phyloP scores from a whole-genome alignment of 148 eudicot species.

The Heliamphora exappendiculata region DNA sequence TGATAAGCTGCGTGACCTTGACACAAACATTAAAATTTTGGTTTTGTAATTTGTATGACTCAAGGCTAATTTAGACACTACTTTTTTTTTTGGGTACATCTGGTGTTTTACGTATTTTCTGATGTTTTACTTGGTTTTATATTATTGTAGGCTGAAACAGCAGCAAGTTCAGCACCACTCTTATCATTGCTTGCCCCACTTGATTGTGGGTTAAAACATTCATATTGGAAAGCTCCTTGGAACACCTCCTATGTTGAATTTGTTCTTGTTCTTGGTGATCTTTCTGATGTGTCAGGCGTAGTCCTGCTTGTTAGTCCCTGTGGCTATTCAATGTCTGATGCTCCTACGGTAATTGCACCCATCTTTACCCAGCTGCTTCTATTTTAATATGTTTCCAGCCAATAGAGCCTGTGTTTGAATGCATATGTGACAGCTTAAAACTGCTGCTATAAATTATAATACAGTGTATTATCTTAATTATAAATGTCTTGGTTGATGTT shows the following conservation, averaged over 20 bases:
- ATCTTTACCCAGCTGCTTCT: slow-evolving; percentile 5
- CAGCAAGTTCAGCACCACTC: slow-evolving; percentile 78
- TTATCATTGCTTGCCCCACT: slow-evolving; percentile 79
- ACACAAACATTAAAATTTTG: not conserved
- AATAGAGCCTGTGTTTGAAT: not conserved
- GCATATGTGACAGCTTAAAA: slow-evolving; percentile 1
- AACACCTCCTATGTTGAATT: slow-evolving; percentile 62
- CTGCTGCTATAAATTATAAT: not conserved
- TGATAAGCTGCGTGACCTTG: not conserved
- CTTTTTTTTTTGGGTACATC: not conserved
- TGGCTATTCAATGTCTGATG: slow-evolving; percentile 86
- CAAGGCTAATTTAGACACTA: not conserved
- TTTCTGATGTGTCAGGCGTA: slow-evolving; percentile 84
- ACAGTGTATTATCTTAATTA: not conserved
- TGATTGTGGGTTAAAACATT: slow-evolving; percentile 53
- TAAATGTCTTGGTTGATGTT: not conserved
- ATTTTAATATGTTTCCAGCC: not conserved
- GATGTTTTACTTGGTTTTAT: slow-evolving; percentile 11
- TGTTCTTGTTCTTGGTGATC: slow-evolving; percentile 59
- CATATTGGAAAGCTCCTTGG: slow-evolving; percentile 89
- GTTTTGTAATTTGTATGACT: not conserved
- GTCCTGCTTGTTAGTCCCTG: slow-evolving; percentile 71
- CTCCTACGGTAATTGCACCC: slow-evolving; percentile 65
- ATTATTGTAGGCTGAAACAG: slow-evolving; percentile 67
- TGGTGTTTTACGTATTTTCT: slow-evolving; percentile 6